Percentiles rank a stretch among this genome's conserved stretches.
Conservation (phyloP, 306 rosid species). For the Luffa aegyptiaca region DNA sequence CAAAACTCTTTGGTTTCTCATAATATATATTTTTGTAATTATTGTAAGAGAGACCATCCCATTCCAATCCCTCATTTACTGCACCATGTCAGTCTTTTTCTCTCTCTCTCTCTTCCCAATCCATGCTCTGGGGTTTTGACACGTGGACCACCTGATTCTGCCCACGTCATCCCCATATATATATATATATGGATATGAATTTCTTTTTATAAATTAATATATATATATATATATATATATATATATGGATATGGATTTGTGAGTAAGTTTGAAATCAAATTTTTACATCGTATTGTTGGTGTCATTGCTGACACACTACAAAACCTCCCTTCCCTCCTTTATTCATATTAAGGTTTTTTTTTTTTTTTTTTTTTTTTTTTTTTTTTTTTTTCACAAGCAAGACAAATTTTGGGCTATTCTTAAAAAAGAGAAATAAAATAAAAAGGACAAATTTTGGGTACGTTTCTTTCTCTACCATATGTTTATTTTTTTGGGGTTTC, state of each 20-base stretch:
- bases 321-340: not conserved
- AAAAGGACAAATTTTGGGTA: not conserved
- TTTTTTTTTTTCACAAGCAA: not conserved
- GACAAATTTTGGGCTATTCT: not conserved
- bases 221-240: no score
- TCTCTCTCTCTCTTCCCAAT: not conserved
- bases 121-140: conserved; percentile 31
- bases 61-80: not conserved
- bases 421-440: no score
- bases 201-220: not conserved
- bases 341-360: not conserved
- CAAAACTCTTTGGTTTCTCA: no score
- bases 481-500: not conserved
- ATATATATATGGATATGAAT: not conserved
- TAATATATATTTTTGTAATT: no score
- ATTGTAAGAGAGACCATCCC: no score
- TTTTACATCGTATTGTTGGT: conserved; percentile 16
- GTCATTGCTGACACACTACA: conserved; percentile 17
- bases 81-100: not conserved
- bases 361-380: not conserved
- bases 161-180: conserved; percentile 15
- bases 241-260: not conserved
- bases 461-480: not conserved
- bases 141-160: conserved; percentile 25
- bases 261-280: not conserved